Evolutionary conservation across 2,329 filamentous ascomycete genomes (phyloP).

Genomic region (Helotiales sp.): DNA sequence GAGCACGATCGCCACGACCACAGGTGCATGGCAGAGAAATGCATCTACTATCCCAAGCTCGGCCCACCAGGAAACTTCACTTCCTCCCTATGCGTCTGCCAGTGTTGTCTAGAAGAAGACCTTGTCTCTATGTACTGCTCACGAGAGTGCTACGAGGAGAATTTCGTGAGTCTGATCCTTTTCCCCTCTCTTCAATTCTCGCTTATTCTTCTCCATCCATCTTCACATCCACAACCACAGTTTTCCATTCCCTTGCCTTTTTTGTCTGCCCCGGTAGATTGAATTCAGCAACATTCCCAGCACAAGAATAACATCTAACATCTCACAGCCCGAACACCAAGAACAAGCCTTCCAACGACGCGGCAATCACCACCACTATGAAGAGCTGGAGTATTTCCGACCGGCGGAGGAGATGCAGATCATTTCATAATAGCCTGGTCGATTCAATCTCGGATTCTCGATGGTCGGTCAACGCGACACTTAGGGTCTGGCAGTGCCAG

Average conservation of each 20-base stretch:
- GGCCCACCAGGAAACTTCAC: slow-evolving; percentile 29
- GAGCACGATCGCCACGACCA: slow-evolving; percentile 35
- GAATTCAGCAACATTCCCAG: no score
- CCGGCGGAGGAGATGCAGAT: slow-evolving; percentile 22
- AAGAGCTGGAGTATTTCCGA: slow-evolving; percentile 14
- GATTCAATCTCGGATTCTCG: no score
- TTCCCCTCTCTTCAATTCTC: not conserved
- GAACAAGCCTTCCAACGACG: slow-evolving; percentile 10
- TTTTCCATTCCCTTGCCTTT: no score
- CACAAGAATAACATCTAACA: slow-evolving; percentile 4
- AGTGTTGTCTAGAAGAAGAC: slow-evolving; percentile 33
- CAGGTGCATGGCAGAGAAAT: slow-evolving; percentile 32
- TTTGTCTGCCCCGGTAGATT: no score
- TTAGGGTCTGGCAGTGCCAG: no score
- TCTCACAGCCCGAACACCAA: slow-evolving; percentile 4
- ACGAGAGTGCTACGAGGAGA: slow-evolving; percentile 33
- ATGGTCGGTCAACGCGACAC: no score
- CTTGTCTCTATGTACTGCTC: slow-evolving; percentile 37
- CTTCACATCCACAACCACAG: not conserved
- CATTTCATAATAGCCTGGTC: slow-evolving; percentile 7
- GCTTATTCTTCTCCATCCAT: not conserved
- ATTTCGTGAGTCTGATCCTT: slow-evolving; percentile 31
- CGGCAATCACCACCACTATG: slow-evolving; percentile 15
- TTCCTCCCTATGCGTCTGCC: slow-evolving; percentile 29
- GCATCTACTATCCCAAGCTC: slow-evolving; percentile 28